phyloP scores from a whole-genome alignment of 352 stramenopile species.

The Blastocystis sp. region DNA sequence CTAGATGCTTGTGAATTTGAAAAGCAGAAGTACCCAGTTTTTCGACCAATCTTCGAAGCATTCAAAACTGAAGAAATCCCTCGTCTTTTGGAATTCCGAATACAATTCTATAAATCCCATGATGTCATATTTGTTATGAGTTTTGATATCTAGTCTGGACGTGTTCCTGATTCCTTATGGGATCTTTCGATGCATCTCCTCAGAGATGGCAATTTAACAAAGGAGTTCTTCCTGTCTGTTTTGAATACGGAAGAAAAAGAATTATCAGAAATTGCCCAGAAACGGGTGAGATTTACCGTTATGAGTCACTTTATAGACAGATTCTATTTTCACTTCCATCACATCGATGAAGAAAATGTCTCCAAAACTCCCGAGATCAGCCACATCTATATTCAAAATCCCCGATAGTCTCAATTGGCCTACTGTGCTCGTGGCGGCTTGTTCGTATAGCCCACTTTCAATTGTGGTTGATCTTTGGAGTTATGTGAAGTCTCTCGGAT shows the following conservation, averaged over 20 bases:
- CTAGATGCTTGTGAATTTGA: constrained; percentile 62
- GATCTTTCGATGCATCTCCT: background rate
- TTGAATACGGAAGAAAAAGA: constrained; percentile 8
- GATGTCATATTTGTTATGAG: background rate
- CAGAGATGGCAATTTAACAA: background rate
- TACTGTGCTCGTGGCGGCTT: background rate
- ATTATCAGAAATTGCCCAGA: constrained; percentile 10
- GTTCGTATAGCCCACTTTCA: background rate
- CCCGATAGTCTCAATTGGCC: background rate
- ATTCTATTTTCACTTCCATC: constrained; percentile 9
- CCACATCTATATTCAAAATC: background rate
- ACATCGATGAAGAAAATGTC: constrained; percentile 3
- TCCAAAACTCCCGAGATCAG: background rate
- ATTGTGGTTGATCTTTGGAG: background rate
- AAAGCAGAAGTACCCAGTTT: background rate
- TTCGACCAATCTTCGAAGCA: background rate
- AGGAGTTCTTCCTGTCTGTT: background rate
- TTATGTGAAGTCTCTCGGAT: background rate
- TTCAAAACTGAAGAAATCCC: constrained; percentile 52
- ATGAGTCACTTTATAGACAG: background rate
- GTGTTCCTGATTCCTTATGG: background rate
- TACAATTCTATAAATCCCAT: constrained; percentile 17
- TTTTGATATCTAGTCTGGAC: background rate
- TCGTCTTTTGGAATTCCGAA: constrained; percentile 24
- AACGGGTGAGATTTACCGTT: background rate